These are phyloP conservation scores for Polyplosphaeria fusca DNA, from an alignment of 495 filamentous ascomycete genomes.

Conservation along the genomic window DNA sequence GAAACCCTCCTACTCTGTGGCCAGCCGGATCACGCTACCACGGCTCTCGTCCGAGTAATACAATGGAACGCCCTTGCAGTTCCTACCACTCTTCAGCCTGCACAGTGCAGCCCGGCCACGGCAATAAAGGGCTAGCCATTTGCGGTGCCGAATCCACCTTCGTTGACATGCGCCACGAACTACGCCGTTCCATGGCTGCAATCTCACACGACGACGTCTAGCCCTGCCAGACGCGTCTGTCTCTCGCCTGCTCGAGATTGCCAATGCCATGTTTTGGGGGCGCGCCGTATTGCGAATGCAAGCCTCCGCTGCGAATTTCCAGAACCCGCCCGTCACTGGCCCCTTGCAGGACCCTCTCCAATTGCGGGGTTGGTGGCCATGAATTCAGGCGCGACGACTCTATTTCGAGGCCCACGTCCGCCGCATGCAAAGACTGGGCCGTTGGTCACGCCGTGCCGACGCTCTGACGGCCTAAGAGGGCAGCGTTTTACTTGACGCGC, in stretches of 20 bases:
- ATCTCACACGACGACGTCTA: slow-evolving; percentile 11
- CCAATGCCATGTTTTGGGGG: slow-evolving; percentile 10
- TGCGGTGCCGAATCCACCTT: too few species aligned
- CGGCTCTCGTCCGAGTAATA: slow-evolving; percentile 25
- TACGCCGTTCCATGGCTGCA: too few species aligned
- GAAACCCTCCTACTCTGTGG: slow-evolving; percentile 23
- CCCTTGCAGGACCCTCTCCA: slow-evolving; percentile 14
- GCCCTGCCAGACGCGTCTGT: slow-evolving; percentile 14
- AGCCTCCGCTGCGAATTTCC: slow-evolving; percentile 18
- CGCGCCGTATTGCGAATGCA: slow-evolving; percentile 8
- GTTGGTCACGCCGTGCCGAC: slow-evolving; percentile 6
- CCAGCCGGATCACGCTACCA: slow-evolving; percentile 9
- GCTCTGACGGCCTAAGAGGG: slow-evolving; percentile 9
- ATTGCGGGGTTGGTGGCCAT: slow-evolving; percentile 27
- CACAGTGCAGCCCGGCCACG: too few species aligned
- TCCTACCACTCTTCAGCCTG: too few species aligned
- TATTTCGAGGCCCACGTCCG: slow-evolving; percentile 14
- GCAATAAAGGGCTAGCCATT: too few species aligned
- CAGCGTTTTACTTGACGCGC: background rate
- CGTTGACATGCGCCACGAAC: too few species aligned
- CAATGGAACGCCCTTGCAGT: slow-evolving; percentile 13
- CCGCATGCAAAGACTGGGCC: slow-evolving; percentile 14
- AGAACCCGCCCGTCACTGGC: slow-evolving; percentile 16
- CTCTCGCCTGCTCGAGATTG: slow-evolving; percentile 8
- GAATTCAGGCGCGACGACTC: slow-evolving; percentile 22